Conservation (phyloP, 257 asterid species). For the Fraxinus cuspidata region DNA sequence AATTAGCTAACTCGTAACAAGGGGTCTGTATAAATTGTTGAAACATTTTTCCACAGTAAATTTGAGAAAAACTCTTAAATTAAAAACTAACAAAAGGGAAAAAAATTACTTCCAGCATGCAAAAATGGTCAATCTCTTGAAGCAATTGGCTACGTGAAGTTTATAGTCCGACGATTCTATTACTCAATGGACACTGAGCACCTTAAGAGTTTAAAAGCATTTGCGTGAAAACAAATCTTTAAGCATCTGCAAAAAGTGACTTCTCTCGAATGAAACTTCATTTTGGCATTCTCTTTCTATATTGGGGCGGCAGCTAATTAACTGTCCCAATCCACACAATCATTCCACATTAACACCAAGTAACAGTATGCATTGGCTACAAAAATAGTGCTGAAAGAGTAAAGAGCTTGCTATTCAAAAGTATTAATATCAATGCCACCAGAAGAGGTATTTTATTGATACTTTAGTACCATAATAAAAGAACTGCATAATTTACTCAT, state of each 20-base stretch:
- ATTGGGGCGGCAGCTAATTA: neutral
- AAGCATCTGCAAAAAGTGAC: neutral
- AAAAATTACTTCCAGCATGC: conserved; percentile 4
- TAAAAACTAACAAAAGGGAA: conserved; percentile 4
- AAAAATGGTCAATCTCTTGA: conserved; percentile 13
- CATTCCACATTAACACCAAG: neutral
- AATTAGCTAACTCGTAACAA: neutral
- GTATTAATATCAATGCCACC: neutral
- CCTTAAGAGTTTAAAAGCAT: conserved; percentile 1
- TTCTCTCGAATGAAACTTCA: neutral
- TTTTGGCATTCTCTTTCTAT: neutral
- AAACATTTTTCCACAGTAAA: conserved; percentile 20
- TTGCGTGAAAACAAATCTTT: neutral
- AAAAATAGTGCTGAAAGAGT: neutral
- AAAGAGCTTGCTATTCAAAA: neutral
- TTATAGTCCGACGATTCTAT: neutral
- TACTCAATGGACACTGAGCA: neutral
- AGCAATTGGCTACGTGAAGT: conserved; percentile 4
- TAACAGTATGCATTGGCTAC: neutral
- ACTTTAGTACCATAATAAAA: conserved; percentile 6
- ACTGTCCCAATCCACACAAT: conserved; percentile 10
- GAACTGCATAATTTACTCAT: conserved; percentile 12
- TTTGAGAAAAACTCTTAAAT: conserved; percentile 1
- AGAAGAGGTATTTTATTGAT: conserved; percentile 8
- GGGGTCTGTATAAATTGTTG: conserved; percentile 16